Base-by-base conservation (phyloP, 2,329 filamentous ascomycete genomes). In the Talaromyces sp. region DNA sequence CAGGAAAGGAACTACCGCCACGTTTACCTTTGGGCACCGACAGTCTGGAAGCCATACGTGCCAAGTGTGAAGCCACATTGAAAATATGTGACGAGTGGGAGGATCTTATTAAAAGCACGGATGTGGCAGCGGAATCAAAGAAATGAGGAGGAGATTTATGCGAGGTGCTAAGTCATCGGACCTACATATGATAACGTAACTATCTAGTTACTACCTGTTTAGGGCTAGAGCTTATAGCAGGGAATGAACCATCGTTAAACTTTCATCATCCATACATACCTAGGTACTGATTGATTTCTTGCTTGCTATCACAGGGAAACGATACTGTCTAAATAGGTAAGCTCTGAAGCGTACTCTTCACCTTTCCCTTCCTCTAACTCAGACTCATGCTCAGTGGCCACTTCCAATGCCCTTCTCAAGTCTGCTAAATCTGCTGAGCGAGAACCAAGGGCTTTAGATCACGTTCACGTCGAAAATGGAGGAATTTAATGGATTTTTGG, bases 1-100 rank as follows among this genome's bases (percentile, higher is more conserved):
- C 59, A 47, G 71, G 70, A 16, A 72, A 72, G 41, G 68, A 62
- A 13, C 54, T 66, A 13, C 62, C 73, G 8, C 50, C 70, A 41
- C 68, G 73, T 33, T 66, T 75, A 47, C 70, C 69, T n/a, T 66
- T 74, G 37, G 73, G 74, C 6, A 58, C 67, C 49, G 73, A 75
- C 67, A 71, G 69, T 60, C 64, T 69, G 31, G 39, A 66, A n/a
- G 66, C 67, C 3, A 66, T 69, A 22, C 67, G 70, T 49, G 62
- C 49, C 1, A 74, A 73, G 43, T 65, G 57, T 41, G 39, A 61
- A 33, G 63, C 24, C 24, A 61, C 63, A 3, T 27, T 65, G 16
- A 45, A 61, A 22, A 22, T 65, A 13, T 65, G 63, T 49, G 58
- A 65, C 19, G 63, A 65, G 19, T 65, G 57, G 63, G 57, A 61